These are phyloP conservation scores for Vitis vinifera DNA, from an alignment of 164 flowering plant species.

Conservation along the genomic window DNA sequence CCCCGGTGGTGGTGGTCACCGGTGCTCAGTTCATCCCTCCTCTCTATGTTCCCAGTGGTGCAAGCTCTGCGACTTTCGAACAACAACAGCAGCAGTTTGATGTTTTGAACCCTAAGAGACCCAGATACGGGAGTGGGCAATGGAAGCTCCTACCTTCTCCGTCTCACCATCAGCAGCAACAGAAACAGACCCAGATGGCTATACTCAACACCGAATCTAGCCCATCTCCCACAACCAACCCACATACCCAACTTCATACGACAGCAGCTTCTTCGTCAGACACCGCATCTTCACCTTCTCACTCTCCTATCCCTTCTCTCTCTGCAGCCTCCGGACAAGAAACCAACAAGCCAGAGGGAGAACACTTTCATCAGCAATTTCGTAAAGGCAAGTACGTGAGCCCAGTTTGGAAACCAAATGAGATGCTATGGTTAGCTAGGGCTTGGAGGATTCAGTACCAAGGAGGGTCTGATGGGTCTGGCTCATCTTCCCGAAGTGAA, in stretches of 20 bases:
- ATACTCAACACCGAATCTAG: slow-evolving; percentile 19
- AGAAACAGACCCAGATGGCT: slow-evolving; percentile 18
- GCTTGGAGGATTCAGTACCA: slow-evolving; percentile 70
- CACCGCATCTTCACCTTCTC: slow-evolving; percentile 51
- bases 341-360: slow-evolving; percentile 22
- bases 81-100: slow-evolving; percentile 28
- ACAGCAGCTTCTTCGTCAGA: slow-evolving; percentile 51
- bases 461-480: slow-evolving; percentile 23
- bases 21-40: slow-evolving; percentile 32
- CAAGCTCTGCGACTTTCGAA: slow-evolving; percentile 21
- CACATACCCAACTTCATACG: slow-evolving; percentile 5
- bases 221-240: slow-evolving; percentile 23
- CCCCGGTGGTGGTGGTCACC: slow-evolving; percentile 10
- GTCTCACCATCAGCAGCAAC: slow-evolving; percentile 3
- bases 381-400: slow-evolving; percentile 77
- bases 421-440: slow-evolving; percentile 75
- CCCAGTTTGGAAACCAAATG: slow-evolving; percentile 85
- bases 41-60: slow-evolving; percentile 13
- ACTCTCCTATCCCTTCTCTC: slow-evolving; percentile 44
- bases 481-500: slow-evolving; percentile 6
- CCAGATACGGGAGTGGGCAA: slow-evolving; percentile 42
- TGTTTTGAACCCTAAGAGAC: slow-evolving; percentile 44
- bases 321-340: slow-evolving; percentile 33
- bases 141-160: slow-evolving; percentile 56
- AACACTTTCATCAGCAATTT: slow-evolving; percentile 33